Base-by-base conservation (phyloP, 1,284 basidiomycete genomes). In the Sporisorium graminicola region DNA sequence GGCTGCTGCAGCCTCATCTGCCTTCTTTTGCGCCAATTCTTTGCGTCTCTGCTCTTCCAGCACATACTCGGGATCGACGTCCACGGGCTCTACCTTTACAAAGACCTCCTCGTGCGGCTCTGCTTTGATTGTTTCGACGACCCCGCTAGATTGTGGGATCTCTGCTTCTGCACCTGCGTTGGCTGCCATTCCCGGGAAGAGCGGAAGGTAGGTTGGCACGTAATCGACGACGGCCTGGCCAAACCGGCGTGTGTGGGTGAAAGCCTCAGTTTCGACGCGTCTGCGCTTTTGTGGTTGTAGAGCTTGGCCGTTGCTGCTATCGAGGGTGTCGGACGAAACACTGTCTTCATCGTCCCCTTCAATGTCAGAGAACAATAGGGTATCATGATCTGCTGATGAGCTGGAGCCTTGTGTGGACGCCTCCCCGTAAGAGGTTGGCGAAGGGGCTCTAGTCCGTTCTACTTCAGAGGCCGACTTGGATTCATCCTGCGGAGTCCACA, bases 41-140 rank as follows among this genome's bases (percentile, higher is more conserved):
- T 26, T 65, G 12, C 74, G 65, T 14, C 58, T 53, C 46, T 57
- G 58, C 59, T 77, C 69, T 46, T 72, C 69, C 46, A 65, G 16
- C 2, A 72, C 47, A 27, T 73, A 69, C 40, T 77, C 74, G 18
- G 65, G 74, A 49, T 77, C 74, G 12, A 61, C 73, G 20, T 75
- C 67, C 7, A 66, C 50, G 5, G 72, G 63, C 22, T 62, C 26
- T 8, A 49, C 24, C 20, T 65, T 54, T 16, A 26, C 44, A 13
- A 26, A 26, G 14, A 44, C 24, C 0, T 52, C 58, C 9, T 61
- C 57, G 22, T 35, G n/a, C 27, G 13, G 13, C 0, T 54, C 57
- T 22, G n/a, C 16, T 18, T 51, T 47, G 22, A 33, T 33, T 47
- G 18, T 14, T 5, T 43, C 26, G 5, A 26, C n/a, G 29, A 20